Conservation (phyloP, 371 early-diverging fungal genomes). For the Choanephora cucurbitarum region DNA sequence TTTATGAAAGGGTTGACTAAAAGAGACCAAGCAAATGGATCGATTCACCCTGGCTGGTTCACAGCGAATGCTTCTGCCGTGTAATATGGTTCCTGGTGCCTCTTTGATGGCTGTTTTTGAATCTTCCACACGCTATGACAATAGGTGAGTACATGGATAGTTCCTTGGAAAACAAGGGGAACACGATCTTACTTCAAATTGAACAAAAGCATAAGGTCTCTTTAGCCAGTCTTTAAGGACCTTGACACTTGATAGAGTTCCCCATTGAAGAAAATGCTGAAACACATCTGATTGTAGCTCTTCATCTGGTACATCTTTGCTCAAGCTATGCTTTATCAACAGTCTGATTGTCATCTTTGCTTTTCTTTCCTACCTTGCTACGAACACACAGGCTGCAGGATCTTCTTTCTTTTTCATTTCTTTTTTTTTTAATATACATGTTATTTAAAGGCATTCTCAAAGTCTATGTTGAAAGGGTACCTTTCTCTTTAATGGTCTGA, state of each 20-base stretch:
- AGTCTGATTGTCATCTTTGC: too few relatives aligned
- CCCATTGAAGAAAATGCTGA: constrained; percentile 71
- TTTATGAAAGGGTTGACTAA: constrained; percentile 41
- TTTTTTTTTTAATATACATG: background rate
- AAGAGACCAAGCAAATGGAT: constrained; percentile 67
- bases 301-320: constrained; percentile 12
- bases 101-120: constrained; percentile 67
- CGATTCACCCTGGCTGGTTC: constrained; percentile 87
- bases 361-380: constrained; percentile 44
- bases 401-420: constrained; percentile 33
- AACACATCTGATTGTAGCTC: constrained; percentile 64
- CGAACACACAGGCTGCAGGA: constrained; percentile 60
- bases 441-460: too few relatives aligned
- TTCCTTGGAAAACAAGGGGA: constrained; percentile 1
- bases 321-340: constrained; percentile 18
- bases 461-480: too few relatives aligned
- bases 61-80: constrained; percentile 78
- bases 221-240: constrained; percentile 77
- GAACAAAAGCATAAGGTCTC: constrained; percentile 88
- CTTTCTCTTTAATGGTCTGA: background rate
- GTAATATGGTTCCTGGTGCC: constrained; percentile 69
- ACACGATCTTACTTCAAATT: constrained; percentile 61
- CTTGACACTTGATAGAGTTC: constrained; percentile 70
- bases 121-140: constrained; percentile 38
- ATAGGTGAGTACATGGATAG: too few relatives aligned